Conservation (phyloP, 345 rosid genomes). For the Erysimum cheiranthoides region DNA sequence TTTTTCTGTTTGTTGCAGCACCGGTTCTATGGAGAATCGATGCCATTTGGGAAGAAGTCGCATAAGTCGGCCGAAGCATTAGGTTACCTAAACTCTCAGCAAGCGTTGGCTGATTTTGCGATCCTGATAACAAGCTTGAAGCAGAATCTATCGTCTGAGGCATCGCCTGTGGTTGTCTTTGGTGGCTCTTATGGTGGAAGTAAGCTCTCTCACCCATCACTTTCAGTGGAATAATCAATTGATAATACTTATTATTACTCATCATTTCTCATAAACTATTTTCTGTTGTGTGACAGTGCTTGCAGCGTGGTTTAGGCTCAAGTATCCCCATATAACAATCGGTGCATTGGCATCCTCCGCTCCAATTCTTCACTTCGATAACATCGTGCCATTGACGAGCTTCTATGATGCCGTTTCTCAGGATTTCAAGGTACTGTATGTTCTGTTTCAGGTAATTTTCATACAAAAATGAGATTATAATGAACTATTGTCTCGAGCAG, state of each 20-base stretch:
- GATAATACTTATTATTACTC: not conserved
- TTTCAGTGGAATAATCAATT: not conserved
- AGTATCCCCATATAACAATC: conserved; percentile 79
- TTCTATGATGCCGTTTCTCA: conserved; percentile 77
- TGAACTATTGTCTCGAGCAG: conserved; percentile 41
- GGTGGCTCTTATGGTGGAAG: conserved; percentile 98
- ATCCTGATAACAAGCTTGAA: conserved; percentile 73
- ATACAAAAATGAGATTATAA: not conserved
- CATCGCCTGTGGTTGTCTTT: conserved; percentile 81
- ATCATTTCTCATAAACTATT: conserved; percentile 2
- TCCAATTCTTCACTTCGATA: conserved; percentile 74
- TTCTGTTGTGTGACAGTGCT: conserved; percentile 60
- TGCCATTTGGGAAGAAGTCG: conserved; percentile 68
- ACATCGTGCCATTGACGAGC: conserved; percentile 70
- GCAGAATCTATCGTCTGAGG: conserved; percentile 71
- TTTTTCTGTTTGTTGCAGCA: conserved; percentile 53
- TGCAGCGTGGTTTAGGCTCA: conserved; percentile 88
- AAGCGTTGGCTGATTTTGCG: conserved; percentile 84
- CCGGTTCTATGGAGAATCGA: conserved; percentile 77
- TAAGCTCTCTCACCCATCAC: conserved; percentile 36
- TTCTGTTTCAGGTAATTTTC: not conserved
- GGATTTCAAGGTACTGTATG: conserved; percentile 63
- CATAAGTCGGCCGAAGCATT: conserved; percentile 60
- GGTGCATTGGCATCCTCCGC: conserved; percentile 90
- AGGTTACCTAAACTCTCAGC: conserved; percentile 81